These are phyloP conservation scores for Rubus idaeus DNA, from an alignment of 306 rosid species.

Conservation along the genomic window DNA sequence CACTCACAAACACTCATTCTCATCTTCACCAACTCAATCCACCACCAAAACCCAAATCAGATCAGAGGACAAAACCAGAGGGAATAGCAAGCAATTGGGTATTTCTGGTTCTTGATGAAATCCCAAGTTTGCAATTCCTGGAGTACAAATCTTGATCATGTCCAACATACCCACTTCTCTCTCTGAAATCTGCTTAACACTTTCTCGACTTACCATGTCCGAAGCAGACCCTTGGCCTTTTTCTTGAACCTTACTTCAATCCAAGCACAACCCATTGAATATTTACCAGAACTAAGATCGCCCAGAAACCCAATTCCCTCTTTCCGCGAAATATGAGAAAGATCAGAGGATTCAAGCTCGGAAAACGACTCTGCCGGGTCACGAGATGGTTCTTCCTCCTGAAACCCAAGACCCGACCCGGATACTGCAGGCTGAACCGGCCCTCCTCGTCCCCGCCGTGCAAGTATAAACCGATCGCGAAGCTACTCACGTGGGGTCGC, in stretches of 20 bases:
- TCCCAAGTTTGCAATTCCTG: neutral
- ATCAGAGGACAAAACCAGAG: neutral
- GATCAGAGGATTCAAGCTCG: constrained; percentile 61
- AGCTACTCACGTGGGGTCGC: constrained; percentile 62
- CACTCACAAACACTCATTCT: neutral
- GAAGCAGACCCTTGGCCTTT: constrained; percentile 75
- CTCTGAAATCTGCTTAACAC: constrained; percentile 58
- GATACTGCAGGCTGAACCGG: constrained; percentile 26
- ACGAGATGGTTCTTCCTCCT: constrained; percentile 44
- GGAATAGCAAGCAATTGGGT: neutral
- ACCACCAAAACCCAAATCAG: neutral
- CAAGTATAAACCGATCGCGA: constrained; percentile 27
- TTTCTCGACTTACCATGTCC: constrained; percentile 65
- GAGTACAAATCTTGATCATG: constrained; percentile 27
- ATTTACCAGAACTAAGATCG: neutral
- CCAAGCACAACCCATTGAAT: constrained; percentile 3
- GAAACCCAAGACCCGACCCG: constrained; percentile 26
- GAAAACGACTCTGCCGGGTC: constrained; percentile 47
- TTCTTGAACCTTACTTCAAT: constrained; percentile 27
- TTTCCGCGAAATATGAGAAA: constrained; percentile 33
- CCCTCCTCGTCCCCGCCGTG: neutral
- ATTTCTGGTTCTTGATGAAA: constrained; percentile 15
- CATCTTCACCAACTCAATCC: neutral
- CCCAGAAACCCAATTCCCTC: neutral
- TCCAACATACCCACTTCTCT: constrained; percentile 63